Conservation (phyloP, 441 rosid genomes). For the Macaranga tanarius region DNA sequence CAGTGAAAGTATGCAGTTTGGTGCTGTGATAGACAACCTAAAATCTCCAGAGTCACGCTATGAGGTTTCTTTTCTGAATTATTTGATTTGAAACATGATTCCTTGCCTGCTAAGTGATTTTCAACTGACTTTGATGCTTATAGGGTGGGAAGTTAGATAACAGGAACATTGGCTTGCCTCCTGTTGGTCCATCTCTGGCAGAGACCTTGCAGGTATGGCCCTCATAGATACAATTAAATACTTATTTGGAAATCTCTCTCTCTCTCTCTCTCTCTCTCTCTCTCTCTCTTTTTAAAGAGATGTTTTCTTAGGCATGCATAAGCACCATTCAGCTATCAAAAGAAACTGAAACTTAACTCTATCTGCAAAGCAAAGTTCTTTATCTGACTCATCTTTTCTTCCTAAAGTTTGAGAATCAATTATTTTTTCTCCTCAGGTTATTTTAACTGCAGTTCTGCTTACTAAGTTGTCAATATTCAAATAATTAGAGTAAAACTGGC, state of each 20-base stretch:
- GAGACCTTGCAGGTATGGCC: conserved; percentile 74
- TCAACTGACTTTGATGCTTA: conserved; percentile 31
- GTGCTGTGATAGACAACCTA: conserved; percentile 57
- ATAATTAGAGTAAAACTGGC: too few relatives aligned
- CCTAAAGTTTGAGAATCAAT: neutral
- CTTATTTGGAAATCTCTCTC: neutral
- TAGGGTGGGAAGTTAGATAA: conserved; percentile 58
- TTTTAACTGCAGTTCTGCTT: neutral
- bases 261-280: neutral
- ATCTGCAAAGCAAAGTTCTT: neutral
- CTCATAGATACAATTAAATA: conserved; percentile 12
- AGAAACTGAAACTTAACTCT: neutral
- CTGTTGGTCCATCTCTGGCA: conserved; percentile 44
- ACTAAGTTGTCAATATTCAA: too few relatives aligned
- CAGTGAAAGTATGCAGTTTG: conserved; percentile 61
- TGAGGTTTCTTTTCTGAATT: conserved; percentile 50
- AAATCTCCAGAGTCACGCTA: conserved; percentile 46
- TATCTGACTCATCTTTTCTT: neutral
- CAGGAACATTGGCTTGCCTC: conserved; percentile 50
- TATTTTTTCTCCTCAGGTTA: neutral
- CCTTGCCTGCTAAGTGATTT: conserved; percentile 16
- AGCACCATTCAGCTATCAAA: neutral
- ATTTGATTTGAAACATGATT: conserved; percentile 21
- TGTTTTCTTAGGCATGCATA: neutral
- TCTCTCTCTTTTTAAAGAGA: neutral